Conservation (phyloP, 1,284 basidiomycete species). For the Meripilus lineatus region DNA sequence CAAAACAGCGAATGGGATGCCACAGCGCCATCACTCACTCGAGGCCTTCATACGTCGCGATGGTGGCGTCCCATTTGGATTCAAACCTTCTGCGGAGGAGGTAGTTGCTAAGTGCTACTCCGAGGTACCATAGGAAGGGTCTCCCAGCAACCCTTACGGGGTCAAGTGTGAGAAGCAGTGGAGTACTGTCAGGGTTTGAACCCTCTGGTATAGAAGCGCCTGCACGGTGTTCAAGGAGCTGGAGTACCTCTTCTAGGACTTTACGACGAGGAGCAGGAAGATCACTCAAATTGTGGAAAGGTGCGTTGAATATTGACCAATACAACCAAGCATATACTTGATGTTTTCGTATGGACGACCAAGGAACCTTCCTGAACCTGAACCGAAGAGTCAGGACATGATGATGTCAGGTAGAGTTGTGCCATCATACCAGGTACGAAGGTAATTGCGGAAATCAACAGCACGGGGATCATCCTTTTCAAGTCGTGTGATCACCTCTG, state of each 20-base stretch:
- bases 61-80: conserved; percentile 42
- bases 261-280: conserved; percentile 41
- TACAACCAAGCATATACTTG: conserved; percentile 78
- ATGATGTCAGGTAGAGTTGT: not conserved
- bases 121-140: conserved; percentile 69
- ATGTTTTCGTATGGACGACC: conserved; percentile 63
- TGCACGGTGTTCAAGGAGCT: conserved; percentile 67
- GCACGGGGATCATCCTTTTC: conserved; percentile 66
- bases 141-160: conserved; percentile 64
- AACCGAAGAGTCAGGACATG: conserved; percentile 10
- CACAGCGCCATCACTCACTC: conserved; percentile 44
- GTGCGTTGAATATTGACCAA: conserved; percentile 76
- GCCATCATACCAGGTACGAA: conserved; percentile 51
- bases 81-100: conserved; percentile 42
- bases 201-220: conserved; percentile 66
- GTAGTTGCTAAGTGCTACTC: conserved; percentile 54
- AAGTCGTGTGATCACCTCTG: conserved; percentile 52
- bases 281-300: conserved; percentile 46
- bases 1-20: not conserved
- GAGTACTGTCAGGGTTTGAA: conserved; percentile 46
- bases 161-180: conserved; percentile 79
- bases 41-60: conserved; percentile 49
- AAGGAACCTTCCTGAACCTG: conserved; percentile 72
- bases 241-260: conserved; percentile 55
- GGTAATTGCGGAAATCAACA: conserved; percentile 67